Evolutionary conservation across 164 flowering plant species (phyloP).

Genomic region (Platanus orientalis): DNA sequence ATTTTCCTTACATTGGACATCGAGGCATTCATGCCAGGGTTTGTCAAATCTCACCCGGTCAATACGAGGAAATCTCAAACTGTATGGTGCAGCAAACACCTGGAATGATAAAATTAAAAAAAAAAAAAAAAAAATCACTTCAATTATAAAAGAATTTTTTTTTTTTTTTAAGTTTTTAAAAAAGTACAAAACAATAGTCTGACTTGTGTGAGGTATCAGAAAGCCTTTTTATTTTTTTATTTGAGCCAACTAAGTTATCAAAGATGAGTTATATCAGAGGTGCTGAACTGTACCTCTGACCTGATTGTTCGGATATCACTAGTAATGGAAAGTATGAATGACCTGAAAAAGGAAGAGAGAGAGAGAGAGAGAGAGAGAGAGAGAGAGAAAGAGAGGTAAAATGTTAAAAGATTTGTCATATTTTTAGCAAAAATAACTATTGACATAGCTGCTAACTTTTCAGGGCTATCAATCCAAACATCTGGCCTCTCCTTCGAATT

Average conservation of each 20-base stretch:
- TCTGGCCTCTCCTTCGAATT: constrained; percentile 96
- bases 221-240: neutral
- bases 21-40: constrained; percentile 99
- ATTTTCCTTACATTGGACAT: constrained; percentile 71
- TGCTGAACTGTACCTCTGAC: constrained; percentile 53
- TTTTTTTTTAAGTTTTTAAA: too few relatives aligned
- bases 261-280: too few relatives aligned
- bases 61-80: constrained; percentile 94
- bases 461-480: constrained; percentile 99
- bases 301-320: constrained; percentile 94
- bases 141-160: neutral
- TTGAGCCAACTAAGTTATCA: too few relatives aligned
- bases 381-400: too few relatives aligned
- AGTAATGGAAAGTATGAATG: constrained; percentile 82
- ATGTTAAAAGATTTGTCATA: neutral
- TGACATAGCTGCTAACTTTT: constrained; percentile 51
- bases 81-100: constrained; percentile 97
- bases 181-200: too few relatives aligned
- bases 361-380: constrained; percentile 8
- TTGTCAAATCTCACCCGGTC: constrained; percentile 93
- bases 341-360: constrained; percentile 37
- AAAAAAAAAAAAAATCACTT: neutral
- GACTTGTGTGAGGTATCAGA: neutral
- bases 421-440: neutral
- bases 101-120: constrained; percentile 17